Base-by-base conservation (phyloP, 495 filamentous ascomycete genomes). In the Neurospora sp. region DNA sequence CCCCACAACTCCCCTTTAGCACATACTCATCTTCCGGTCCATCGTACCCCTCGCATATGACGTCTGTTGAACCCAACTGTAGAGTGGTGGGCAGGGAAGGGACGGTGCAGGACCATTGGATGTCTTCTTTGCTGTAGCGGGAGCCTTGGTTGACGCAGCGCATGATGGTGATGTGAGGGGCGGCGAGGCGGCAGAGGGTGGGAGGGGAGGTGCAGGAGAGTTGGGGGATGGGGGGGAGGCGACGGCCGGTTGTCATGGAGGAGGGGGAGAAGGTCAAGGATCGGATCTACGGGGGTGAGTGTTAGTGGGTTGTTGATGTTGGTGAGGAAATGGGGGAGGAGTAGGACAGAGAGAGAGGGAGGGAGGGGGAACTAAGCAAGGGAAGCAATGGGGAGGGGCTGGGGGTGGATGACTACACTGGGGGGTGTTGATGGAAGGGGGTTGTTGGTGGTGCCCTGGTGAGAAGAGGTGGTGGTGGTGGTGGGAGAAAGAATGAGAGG, bases 31-130 rank as follows among this genome's bases (percentile, higher is more conserved):
- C 96, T 22, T 93, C 88, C 0, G 91, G 81, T 12, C 79, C 82
- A 20, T 87, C 84, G 81, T 97, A 98, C 9, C 96, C 96, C 78
- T 99, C 96, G 80, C 96, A 99, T 4, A 93, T 84, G 12, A 99
- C 96, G 71, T 99, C 95, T 3, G 96, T 98, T 37, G 87, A 83
- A 83, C 42, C 94, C 96, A 14, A 98, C 78, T 96, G 96, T 79
- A 99, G 92, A 76, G 96, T 92, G 0, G 86, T 78, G 0, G 96
- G 96, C 1, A 98, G 82, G 4, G 86, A 18, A 3, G 71, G 83
- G 0, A 96, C 93, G 2, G 88, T 89, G 81, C 96, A 99, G 0
- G 92, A 90, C 96, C 96, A 99, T 80, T 95, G 88, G 42, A 97
- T 84, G 81, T 94, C 89, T 78, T 92, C 87, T 35, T 83, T 78